Conservation (phyloP, 805 yeast genomes). For the Lipomyces chichibuensis region DNA sequence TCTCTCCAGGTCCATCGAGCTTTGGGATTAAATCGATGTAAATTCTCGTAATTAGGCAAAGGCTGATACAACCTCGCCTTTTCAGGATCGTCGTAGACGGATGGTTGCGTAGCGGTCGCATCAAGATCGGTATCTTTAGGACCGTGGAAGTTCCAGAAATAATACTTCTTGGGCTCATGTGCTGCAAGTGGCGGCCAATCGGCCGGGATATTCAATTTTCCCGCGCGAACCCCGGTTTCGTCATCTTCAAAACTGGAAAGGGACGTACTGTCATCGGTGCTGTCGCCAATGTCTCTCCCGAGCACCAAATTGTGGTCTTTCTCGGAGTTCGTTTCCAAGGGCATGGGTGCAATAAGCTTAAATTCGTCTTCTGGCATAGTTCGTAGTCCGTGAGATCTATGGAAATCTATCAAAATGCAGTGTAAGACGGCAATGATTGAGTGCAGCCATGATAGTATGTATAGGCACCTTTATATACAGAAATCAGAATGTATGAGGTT, state of each 20-base stretch:
- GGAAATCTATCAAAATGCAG: neutral
- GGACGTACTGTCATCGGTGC: conserved; percentile 6
- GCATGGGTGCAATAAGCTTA: neutral
- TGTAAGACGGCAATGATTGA: neutral
- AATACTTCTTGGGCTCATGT: conserved; percentile 18
- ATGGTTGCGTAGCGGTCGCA: conserved; percentile 25
- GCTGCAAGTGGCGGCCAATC: conserved; percentile 33
- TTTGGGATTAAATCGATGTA: conserved; percentile 57
- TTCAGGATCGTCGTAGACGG: conserved; percentile 34
- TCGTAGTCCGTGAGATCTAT: neutral
- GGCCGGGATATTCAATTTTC: conserved; percentile 21
- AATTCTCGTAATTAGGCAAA: conserved; percentile 31
- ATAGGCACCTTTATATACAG: neutral
- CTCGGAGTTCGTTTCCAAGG: neutral
- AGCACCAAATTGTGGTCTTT: neutral
- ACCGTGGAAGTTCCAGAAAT: conserved; percentile 24
- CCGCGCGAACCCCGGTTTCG: conserved; percentile 13
- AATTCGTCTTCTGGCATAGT: neutral
- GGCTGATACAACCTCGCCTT: conserved; percentile 23
- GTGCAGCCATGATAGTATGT: neutral
- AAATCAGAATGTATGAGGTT: too few species aligned
- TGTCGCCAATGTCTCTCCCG: neutral
- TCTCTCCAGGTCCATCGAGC: conserved; percentile 59
- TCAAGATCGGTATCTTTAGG: conserved; percentile 21
- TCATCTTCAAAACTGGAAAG: conserved; percentile 10